A percentile compares a stretch with the other conserved stretches of the same genome.
phyloP scores from a whole-genome alignment of 306 rosid species.

The Cucumis cinereus region DNA sequence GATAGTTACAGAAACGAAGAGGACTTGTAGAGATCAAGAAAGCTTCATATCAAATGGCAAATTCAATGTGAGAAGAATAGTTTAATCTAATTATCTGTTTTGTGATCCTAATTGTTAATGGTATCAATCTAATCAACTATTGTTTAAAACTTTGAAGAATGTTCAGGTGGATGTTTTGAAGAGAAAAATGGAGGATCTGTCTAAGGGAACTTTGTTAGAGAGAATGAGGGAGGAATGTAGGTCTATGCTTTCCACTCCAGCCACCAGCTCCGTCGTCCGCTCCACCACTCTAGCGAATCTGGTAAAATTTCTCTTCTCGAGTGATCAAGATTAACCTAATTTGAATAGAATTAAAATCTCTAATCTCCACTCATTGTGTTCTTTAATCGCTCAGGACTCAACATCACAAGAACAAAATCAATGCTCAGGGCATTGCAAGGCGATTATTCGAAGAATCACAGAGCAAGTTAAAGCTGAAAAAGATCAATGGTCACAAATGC shows the following conservation, averaged over 20 bases:
- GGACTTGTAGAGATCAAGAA: conserved; percentile 22
- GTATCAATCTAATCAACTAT: neutral
- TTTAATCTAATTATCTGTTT: neutral
- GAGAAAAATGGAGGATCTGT: conserved; percentile 82
- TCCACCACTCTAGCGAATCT: conserved; percentile 34
- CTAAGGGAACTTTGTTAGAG: conserved; percentile 60
- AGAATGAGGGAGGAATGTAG: conserved; percentile 87
- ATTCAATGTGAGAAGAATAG: conserved; percentile 50
- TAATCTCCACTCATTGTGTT: neutral
- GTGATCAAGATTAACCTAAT: neutral
- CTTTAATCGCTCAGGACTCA: conserved; percentile 26
- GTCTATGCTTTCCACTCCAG: conserved; percentile 40
- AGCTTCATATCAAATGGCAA: conserved; percentile 40
- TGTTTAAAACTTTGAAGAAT: neutral
- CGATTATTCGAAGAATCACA: conserved; percentile 50
- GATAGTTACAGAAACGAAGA: conserved; percentile 33
- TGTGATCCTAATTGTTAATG: neutral
- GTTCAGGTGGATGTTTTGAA: conserved; percentile 70
- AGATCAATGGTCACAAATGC: conserved; percentile 99
- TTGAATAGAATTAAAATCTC: neutral
- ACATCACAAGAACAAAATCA: conserved; percentile 26
- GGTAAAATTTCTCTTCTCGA: conserved; percentile 20
- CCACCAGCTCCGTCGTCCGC: conserved; percentile 44
- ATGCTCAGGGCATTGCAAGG: conserved; percentile 86
- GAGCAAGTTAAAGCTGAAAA: conserved; percentile 86